Percentiles rank a stretch among this genome's conserved stretches.
Evolutionary conservation across 768 basidiomycete species (phyloP).

Genomic region (Grammothele lineata): DNA sequence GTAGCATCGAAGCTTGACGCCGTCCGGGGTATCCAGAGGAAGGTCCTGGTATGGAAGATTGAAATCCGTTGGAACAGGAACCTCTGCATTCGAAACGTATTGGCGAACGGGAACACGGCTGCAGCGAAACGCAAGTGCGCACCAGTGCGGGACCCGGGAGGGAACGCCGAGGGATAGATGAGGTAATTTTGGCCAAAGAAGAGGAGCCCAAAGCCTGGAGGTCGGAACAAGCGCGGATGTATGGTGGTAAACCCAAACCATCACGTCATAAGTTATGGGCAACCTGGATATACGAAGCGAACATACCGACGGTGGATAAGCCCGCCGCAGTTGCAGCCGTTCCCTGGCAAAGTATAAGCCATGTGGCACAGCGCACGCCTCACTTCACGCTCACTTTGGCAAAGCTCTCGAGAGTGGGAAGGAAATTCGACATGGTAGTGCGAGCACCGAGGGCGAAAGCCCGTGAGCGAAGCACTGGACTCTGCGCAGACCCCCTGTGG

Average conservation of each 20-base stretch:
- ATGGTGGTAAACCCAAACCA: no score
- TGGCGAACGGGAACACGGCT: background rate
- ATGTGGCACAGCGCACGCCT: background rate
- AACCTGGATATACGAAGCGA: background rate
- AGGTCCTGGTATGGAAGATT: conserved; percentile 75
- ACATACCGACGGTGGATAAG: conserved; percentile 32
- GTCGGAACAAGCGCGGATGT: background rate
- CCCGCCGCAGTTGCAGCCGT: conserved; percentile 35
- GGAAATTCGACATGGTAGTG: conserved; percentile 35
- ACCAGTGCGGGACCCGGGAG: conserved; percentile 79
- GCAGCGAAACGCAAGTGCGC: conserved; percentile 8
- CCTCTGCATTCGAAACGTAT: conserved; percentile 54
- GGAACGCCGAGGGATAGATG: conserved; percentile 85
- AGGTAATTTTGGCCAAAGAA: conserved; percentile 79
- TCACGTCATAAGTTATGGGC: no score
- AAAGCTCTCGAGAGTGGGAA: conserved; percentile 41
- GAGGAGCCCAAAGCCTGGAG: conserved; percentile 17
- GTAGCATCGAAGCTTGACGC: conserved; percentile 69
- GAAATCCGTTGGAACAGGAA: conserved; percentile 64
- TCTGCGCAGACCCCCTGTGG: background rate
- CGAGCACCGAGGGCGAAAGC: background rate
- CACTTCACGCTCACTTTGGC: conserved; percentile 35
- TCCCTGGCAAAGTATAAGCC: conserved; percentile 24
- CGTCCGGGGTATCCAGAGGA: conserved; percentile 67
- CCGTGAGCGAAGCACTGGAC: no score